A percentile compares a stretch with the other conserved stretches of the same genome.
Conservation (phyloP, 352 stramenopile genomes). For the Albugo candida region DNA sequence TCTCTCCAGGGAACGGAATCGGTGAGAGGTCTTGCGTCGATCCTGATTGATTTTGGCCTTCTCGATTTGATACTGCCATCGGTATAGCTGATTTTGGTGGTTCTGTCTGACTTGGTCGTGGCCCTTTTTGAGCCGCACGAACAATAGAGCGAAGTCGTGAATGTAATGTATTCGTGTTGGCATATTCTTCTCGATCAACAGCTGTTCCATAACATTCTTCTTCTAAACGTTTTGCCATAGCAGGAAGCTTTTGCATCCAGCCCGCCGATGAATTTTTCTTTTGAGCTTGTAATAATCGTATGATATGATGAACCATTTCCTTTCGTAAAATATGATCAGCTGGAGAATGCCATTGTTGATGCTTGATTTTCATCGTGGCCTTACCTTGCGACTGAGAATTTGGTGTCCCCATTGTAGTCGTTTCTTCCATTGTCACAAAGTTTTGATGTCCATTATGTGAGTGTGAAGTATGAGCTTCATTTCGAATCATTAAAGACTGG, state of each 20-base stretch:
- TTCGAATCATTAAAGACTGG: slow-evolving; percentile 9
- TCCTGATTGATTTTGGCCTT: background rate
- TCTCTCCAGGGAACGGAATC: slow-evolving; percentile 33
- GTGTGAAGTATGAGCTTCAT: slow-evolving; percentile 6
- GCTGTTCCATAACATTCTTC: slow-evolving; percentile 90
- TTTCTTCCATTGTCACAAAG: slow-evolving; percentile 10
- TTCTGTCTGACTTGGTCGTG: slow-evolving; percentile 15
- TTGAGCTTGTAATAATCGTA: slow-evolving; percentile 88
- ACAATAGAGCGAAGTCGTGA: slow-evolving; percentile 90
- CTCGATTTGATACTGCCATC: slow-evolving; percentile 4
- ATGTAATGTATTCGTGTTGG: slow-evolving; percentile 89
- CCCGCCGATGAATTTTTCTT: slow-evolving; percentile 89
- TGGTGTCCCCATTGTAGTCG: slow-evolving; percentile 19
- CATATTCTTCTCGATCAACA: slow-evolving; percentile 84
- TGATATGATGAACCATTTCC: slow-evolving; percentile 82
- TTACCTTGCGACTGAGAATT: slow-evolving; percentile 2
- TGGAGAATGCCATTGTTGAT: slow-evolving; percentile 39
- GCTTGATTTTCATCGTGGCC: slow-evolving; percentile 7
- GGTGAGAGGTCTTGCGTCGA: slow-evolving; percentile 6
- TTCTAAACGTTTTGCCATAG: slow-evolving; percentile 96
- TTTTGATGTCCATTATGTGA: background rate
- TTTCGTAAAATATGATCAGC: slow-evolving; percentile 54
- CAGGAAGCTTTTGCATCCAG: slow-evolving; percentile 92
- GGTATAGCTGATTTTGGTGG: slow-evolving; percentile 7
- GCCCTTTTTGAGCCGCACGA: slow-evolving; percentile 43